Percentiles rank a stretch among this genome's conserved stretches.
These are phyloP conservation scores for Diaporthe sp. DNA, from an alignment of 2,329 filamentous ascomycete genomes.

Conservation along the genomic window DNA sequence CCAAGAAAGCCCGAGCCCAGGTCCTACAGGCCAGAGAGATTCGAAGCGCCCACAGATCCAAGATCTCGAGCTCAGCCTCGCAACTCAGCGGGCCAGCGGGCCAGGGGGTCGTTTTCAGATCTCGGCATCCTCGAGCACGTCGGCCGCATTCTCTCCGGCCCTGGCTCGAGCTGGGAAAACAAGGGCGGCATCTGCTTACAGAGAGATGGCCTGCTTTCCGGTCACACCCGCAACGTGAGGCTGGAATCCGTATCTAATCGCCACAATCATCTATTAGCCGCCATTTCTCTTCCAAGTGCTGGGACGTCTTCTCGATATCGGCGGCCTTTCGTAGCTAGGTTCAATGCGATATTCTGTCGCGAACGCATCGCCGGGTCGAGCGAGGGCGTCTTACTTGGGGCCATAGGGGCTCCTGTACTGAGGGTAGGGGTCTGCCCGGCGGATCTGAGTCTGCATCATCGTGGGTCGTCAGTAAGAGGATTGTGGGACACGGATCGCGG, in stretches of 20 bases:
- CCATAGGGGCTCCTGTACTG: constrained; percentile 72
- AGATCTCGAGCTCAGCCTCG: neutral
- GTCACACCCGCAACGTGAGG: constrained; percentile 66
- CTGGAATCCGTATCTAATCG: constrained; percentile 67
- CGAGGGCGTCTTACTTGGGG: constrained; percentile 67
- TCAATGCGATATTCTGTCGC: neutral
- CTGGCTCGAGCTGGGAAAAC: neutral
- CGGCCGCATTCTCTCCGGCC: neutral
- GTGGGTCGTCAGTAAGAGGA: constrained; percentile 43
- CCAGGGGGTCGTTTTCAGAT: neutral
- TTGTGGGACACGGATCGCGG: neutral
- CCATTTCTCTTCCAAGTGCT: neutral
- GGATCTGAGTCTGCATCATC: constrained; percentile 55
- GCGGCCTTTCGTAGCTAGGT: neutral
- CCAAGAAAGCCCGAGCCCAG: neutral
- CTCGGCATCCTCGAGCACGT: neutral
- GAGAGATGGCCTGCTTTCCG: constrained; percentile 53
- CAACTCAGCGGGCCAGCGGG: neutral
- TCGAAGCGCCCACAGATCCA: too few relatives aligned
- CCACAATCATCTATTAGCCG: constrained; percentile 42
- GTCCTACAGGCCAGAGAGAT: neutral
- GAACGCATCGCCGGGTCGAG: constrained; percentile 4
- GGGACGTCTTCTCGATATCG: neutral
- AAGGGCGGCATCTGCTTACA: constrained; percentile 58
- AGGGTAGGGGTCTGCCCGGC: constrained; percentile 46